A percentile compares a stretch with the other conserved stretches of the same genome.
These are phyloP conservation scores for Thermothielavioides terrestris DNA, from an alignment of 495 filamentous ascomycete genomes.

Conservation along the genomic window DNA sequence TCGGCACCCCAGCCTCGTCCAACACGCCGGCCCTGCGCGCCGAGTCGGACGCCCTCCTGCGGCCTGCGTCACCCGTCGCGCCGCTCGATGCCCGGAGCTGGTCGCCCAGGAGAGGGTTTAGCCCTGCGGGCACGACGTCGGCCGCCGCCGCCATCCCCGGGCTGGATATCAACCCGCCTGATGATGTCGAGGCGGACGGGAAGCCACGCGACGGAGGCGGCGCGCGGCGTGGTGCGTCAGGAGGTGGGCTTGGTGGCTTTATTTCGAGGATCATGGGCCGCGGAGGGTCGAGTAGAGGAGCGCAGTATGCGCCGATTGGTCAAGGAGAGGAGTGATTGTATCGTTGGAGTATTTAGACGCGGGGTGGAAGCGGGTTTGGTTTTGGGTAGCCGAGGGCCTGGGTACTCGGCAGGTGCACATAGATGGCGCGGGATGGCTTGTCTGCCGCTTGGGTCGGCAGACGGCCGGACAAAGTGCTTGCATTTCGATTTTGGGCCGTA, in stretches of 20 bases:
- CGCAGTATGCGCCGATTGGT: slow-evolving; percentile 34
- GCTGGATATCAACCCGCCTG: slow-evolving; percentile 33
- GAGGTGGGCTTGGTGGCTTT: slow-evolving; percentile 42
- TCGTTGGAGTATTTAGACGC: not conserved
- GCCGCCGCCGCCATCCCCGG: slow-evolving; percentile 31
- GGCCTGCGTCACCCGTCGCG: slow-evolving; percentile 63
- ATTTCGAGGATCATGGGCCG: slow-evolving; percentile 39
- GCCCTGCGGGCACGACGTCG: not conserved
- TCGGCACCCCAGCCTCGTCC: slow-evolving; percentile 50
- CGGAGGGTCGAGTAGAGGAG: slow-evolving; percentile 22
- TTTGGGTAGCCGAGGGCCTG: not conserved
- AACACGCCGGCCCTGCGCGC: slow-evolving; percentile 38
- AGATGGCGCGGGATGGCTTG: slow-evolving; percentile 22
- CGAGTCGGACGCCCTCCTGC: slow-evolving; percentile 68
- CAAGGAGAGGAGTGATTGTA: slow-evolving; percentile 35
- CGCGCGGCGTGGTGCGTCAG: slow-evolving; percentile 8
- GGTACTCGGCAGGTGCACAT: slow-evolving; percentile 19
- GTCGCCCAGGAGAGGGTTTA: slow-evolving; percentile 24
- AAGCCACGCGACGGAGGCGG: slow-evolving; percentile 18
- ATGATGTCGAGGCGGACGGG: slow-evolving; percentile 21
- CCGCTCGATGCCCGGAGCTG: slow-evolving; percentile 48
- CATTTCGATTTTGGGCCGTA: not conserved
- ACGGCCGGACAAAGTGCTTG: not conserved
- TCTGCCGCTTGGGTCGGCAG: not conserved
- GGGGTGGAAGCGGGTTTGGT: slow-evolving; percentile 3